Conservation (phyloP, 1,284 basidiomycete genomes). For the Bjerkandera adusta region DNA sequence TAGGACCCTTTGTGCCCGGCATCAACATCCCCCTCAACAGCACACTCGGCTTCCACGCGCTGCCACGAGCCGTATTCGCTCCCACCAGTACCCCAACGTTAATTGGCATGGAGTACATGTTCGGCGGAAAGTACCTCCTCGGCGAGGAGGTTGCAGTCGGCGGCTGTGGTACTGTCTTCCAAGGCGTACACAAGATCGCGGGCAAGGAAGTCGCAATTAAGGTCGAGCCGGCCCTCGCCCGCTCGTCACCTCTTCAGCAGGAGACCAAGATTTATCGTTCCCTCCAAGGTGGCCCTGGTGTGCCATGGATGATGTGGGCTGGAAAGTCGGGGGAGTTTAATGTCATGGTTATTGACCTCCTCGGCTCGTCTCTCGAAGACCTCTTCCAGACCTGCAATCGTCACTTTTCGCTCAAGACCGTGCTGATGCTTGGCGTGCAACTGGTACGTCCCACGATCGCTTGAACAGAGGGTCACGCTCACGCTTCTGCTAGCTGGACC, state of each 20-base stretch:
- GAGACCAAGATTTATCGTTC: slow-evolving; percentile 93
- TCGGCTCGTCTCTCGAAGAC: slow-evolving; percentile 87
- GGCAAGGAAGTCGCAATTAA: slow-evolving; percentile 98
- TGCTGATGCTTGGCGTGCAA: slow-evolving; percentile 89
- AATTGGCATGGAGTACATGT: slow-evolving; percentile 62
- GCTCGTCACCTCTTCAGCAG: slow-evolving; percentile 85
- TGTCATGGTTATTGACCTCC: slow-evolving; percentile 94
- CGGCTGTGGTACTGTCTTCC: slow-evolving; percentile 92
- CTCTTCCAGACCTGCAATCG: slow-evolving; percentile 95
- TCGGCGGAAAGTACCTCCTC: slow-evolving; percentile 90
- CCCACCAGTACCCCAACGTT: too few species aligned
- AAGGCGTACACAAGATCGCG: slow-evolving; percentile 93
- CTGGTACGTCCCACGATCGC: slow-evolving; percentile 55
- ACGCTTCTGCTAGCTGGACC: slow-evolving; percentile 54
- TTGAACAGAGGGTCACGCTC: slow-evolving; percentile 4
- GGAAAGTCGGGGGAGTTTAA: slow-evolving; percentile 96
- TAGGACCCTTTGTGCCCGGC: too few species aligned
- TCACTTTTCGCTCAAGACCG: slow-evolving; percentile 91
- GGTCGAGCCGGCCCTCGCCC: slow-evolving; percentile 84
- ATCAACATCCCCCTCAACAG: too few species aligned
- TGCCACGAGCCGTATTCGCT: too few species aligned
- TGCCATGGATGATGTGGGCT: slow-evolving; percentile 95
- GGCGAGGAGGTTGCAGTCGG: slow-evolving; percentile 95
- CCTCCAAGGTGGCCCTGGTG: slow-evolving; percentile 89
- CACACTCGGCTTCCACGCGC: too few species aligned